Base-by-base conservation (phyloP, 73 alveolate genomes). In the Tetrahymena malaccensis region DNA sequence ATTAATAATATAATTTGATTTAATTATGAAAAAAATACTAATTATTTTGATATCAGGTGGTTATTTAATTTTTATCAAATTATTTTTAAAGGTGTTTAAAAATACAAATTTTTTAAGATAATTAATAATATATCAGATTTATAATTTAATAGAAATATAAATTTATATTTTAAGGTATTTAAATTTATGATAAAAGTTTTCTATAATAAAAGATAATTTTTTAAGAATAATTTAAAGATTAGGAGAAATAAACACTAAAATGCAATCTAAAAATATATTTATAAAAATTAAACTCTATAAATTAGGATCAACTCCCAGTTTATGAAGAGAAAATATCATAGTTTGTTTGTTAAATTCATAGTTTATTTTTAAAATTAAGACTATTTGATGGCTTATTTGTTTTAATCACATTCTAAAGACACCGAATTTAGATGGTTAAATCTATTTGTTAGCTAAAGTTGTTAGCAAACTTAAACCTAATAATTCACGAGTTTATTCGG, bases 401-500 rank as follows among this genome's bases (percentile, higher is more conserved):
- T 70, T n/a, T 19, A 31, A 70, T 97, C 97, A 97, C 97, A 97
- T 97, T 94, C 99, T 97, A 96, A 97, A 97, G 16, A 97, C 98
- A 33, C 98, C 99, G 50, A 97, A 96, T 17, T 85, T 94, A 21
- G 98, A 96, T 25, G 95, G 96, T 37, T 96, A 95, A 50, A 94
- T 95, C 35, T 94, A 31, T 89, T 43, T 95, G 17, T 94, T 93
- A 50, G 96, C 95, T 34, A 97, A 96, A 85, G 99, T 94, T 11
- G 99, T 83, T 33, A 93, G 70, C 50, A 97, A 93, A 70, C 98
- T 95, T 97, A 98, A 94, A 25, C 99, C 99, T 35, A 98, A 93
- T 6, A 97, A 96, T 94, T 97, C 94, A 94, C 99, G 96, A 2
- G 98, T 93, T 50, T 98, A 97, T 16, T 96, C 85, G 43, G 99